Base-by-base conservation (phyloP, 2,329 filamentous ascomycete genomes). In the Paraphoma chrysanthemicola region DNA sequence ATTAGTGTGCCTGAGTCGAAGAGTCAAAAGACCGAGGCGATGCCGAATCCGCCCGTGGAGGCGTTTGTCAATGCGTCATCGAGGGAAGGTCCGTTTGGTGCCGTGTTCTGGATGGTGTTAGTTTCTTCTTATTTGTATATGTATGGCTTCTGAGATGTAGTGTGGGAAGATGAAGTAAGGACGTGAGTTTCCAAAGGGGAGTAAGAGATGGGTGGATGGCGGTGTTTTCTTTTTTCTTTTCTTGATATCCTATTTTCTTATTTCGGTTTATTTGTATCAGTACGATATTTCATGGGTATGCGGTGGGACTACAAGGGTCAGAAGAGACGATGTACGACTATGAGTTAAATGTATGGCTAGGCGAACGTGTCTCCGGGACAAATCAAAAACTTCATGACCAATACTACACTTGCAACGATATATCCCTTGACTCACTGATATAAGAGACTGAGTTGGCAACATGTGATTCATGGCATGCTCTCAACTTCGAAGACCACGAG, bases 111-210 rank as follows among this genome's bases (percentile, higher is more conserved):
- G 44, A 18, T 17, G 44, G 28, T 30, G 18, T 30, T 47, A 1
- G 3, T 47, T n/a, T 47, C 44, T 47, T 28, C 31, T 16, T 47
- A 47, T 18, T 31, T 47, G 44, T 47, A 47, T 16, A 47, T 47
- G 28, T 47, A 36, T 33, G 44, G 44, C 33, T 31, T 47, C 44
- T 47, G 31, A 30, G 28, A 7, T 7, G 18, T 16, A 28, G 29
- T 33, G 14, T 17, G 44, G 28, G 9, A 10, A 47, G 44, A n/a
- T n/a, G 7, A 10, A 3, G 3, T 36, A 14, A 36, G 33, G 33
- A 36, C 10, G 10, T 36, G 33, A n/a, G 14, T 14, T 36, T 36
- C 9, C 10, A 36, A 3, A 10, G 33, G 33, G 33, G 7, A 14
- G 14, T 6, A 14, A 36, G 14, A 36, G 33, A 3, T 23, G 2